Evolutionary conservation across 164 flowering plant species (phyloP), one percentile per base, ranked within the genome.

Genomic region (Santalum album): DNA sequence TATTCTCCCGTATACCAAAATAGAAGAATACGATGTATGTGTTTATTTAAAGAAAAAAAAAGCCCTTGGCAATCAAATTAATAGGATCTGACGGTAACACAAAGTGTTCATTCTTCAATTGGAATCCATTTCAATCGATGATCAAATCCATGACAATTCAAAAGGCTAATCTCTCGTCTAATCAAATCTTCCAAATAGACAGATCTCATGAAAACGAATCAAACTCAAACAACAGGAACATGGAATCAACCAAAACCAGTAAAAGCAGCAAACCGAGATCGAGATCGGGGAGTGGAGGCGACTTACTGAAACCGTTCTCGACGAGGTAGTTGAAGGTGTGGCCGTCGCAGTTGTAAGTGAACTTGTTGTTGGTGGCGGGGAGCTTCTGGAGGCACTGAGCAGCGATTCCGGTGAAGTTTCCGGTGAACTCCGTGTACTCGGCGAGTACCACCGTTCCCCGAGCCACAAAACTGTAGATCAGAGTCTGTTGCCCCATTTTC

Each of bases 401-500:
- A 9, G 67, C 67, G 29, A 63, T 63, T 32, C 45, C 19, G 38
- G 39, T 57, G 53, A 63, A 63, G 47, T 63, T 63, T 17, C 67
- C 67, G 14, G 43, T 49, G 53, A 63, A 57, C 29, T 63, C 62
- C 12, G 67, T 63, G 56, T 50, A 63, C 20, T 63, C 61, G 12
- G 62, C 61, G n/a, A 63, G 57, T 21, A 63, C n/a, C 67, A 69
- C 67, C 65, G 66, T 44, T 26, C 59, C 48, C n/a, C 21, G 34
- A 7, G 53, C 53, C 12, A 50, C 53, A 35, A 50, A 50, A 35
- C 53, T 50, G 22, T 50, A 50, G 32, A 50, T 50, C 53, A 50
- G 21, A 50, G 20, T 19, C 53, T 50, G 53, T 22, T 50, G 53
- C 36, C 53, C 53, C 53, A 50, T 50, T 21, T 26, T 1, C 7